Conservation (phyloP, 2,329 filamentous ascomycete species). For the Colletotrichum plurivorum region DNA sequence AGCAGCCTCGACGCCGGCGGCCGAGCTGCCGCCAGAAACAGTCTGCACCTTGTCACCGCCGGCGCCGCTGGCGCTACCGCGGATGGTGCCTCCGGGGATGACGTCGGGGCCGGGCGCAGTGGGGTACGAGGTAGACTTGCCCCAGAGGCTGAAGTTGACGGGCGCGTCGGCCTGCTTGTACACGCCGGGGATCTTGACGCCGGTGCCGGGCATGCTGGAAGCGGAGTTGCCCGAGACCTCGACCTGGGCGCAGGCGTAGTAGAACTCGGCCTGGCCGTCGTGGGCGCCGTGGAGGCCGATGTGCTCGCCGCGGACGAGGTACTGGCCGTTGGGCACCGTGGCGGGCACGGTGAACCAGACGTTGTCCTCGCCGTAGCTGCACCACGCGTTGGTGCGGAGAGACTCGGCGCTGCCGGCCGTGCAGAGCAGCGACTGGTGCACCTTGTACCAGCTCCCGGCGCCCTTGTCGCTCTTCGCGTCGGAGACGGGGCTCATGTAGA, state of each 20-base stretch:
- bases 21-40: slow-evolving; percentile 6
- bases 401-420: slow-evolving; percentile 33
- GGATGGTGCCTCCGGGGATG: slow-evolving; percentile 37
- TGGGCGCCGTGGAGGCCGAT: slow-evolving; percentile 60
- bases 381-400: slow-evolving; percentile 36
- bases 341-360: slow-evolving; percentile 54
- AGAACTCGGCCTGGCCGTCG: slow-evolving; percentile 53
- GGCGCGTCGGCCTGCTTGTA: slow-evolving; percentile 38
- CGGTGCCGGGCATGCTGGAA: slow-evolving; percentile 31
- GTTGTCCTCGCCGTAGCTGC: slow-evolving; percentile 41
- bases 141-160: slow-evolving; percentile 34
- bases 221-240: slow-evolving; percentile 48
- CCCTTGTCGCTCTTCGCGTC: slow-evolving; percentile 41
- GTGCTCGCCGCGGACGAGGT: slow-evolving; percentile 61
- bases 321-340: slow-evolving; percentile 56
- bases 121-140: slow-evolving; percentile 11
- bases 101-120: slow-evolving; percentile 20
- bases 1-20: neutral
- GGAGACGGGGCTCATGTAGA: slow-evolving; percentile 41
- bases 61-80: slow-evolving; percentile 34
- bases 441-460: slow-evolving; percentile 47
- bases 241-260: slow-evolving; percentile 61
- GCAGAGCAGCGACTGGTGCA: slow-evolving; percentile 41
- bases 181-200: slow-evolving; percentile 57
- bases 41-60: slow-evolving; percentile 20